phyloP scores from a whole-genome alignment of 208 protist genomes.

The Trichomonas vaginalis region DNA sequence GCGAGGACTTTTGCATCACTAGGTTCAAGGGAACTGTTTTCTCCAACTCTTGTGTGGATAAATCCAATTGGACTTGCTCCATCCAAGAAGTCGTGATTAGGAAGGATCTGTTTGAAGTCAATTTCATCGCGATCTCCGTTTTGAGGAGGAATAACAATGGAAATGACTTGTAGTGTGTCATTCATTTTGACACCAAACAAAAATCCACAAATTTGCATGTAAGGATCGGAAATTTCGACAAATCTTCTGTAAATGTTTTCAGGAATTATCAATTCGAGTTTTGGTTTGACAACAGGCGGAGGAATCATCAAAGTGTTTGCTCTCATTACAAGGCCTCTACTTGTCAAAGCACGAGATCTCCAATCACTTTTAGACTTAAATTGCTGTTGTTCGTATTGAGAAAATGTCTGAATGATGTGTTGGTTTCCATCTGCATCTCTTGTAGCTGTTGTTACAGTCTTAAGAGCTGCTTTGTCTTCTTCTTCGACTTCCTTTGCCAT shows the following conservation, averaged over 20 bases:
- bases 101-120: conserved; percentile 54
- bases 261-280: conserved; percentile 73
- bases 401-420: conserved; percentile 64
- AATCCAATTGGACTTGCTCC: conserved; percentile 74
- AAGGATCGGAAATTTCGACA: conserved; percentile 64
- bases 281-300: conserved; percentile 47
- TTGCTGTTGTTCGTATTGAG: conserved; percentile 62
- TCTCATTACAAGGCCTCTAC: conserved; percentile 70
- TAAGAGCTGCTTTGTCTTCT: neutral
- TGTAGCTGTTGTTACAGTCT: conserved; percentile 11
- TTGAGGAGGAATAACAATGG: conserved; percentile 76
- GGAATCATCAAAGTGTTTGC: conserved; percentile 77
- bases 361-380: conserved; percentile 71
- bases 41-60: conserved; percentile 77
- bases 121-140: conserved; percentile 55
- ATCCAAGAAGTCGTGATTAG: conserved; percentile 57
- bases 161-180: conserved; percentile 70
- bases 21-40: conserved; percentile 59
- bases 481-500: conserved; percentile 90
- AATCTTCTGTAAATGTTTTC: conserved; percentile 84
- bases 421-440: conserved; percentile 57
- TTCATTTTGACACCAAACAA: conserved; percentile 71
- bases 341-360: conserved; percentile 66
- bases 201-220: conserved; percentile 71
- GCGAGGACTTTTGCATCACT: conserved; percentile 61